Evolutionary conservation across 257 asterid genomes (phyloP).

Genomic region (Solanum rostratum): DNA sequence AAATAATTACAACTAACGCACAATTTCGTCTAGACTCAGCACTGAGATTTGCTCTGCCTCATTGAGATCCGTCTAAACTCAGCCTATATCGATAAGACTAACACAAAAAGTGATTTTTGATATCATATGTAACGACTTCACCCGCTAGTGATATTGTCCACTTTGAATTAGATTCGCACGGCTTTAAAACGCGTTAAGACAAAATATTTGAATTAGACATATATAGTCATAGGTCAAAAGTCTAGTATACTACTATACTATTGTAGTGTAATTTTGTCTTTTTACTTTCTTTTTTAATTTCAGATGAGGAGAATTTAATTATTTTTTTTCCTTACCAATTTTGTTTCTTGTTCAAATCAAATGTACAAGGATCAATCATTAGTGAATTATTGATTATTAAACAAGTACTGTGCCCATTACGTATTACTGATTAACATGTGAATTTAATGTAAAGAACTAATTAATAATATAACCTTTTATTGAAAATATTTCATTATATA

Average conservation of each 20-base stretch:
- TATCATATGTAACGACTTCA: too few species aligned
- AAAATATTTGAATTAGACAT: too few species aligned
- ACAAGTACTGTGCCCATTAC: not conserved
- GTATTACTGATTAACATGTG: not conserved
- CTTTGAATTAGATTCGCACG: too few species aligned
- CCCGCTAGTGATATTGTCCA: too few species aligned
- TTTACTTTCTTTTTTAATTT: not conserved
- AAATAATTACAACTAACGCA: not conserved
- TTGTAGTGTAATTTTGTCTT: not conserved
- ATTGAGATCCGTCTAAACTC: too few species aligned
- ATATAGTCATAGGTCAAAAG: not conserved
- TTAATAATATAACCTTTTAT: not conserved
- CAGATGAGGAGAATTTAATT: not conserved
- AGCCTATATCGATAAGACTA: too few species aligned
- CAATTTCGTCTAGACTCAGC: too few species aligned
- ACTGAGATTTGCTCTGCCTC: too few species aligned
- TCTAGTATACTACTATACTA: not conserved
- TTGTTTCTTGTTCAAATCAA: not conserved
- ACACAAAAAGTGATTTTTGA: too few species aligned
- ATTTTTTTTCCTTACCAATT: not conserved
- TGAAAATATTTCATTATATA: not conserved
- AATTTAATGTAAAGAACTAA: not conserved
- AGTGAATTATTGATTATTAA: not conserved
- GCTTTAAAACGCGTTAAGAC: too few species aligned
- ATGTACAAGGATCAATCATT: not conserved